Evolutionary conservation across 257 asterid genomes (phyloP), one percentile per base, ranked within the genome.

Genomic region (Phtheirospermum japonicum): DNA sequence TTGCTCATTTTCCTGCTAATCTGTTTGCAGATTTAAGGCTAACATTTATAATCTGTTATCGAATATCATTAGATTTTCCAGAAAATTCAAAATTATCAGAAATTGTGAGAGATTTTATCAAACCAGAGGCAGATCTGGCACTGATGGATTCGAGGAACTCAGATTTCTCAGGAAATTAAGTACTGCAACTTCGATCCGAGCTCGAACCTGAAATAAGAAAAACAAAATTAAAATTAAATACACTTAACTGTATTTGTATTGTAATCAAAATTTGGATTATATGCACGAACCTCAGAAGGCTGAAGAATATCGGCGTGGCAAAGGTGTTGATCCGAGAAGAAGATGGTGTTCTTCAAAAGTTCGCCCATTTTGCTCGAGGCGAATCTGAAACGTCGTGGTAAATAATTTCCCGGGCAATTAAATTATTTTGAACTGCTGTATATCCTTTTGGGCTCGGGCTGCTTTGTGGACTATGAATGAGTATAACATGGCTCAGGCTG

Each of bases 181-280:
- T 67, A 85, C 81, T 11, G 96, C 84, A 34, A 89, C 97, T 80
- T 89, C 97, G 30, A 92, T 89, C 61, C 99, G 80, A 69, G 87
- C 95, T 79, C 91, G 85, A 72, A 85, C 96, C 97, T 89, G 80
- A 66, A 59, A 69, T 18, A 59, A 28, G 8, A 48, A 57, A 54
- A 5, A 19, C 12, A 14, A 0, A 26, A 70, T 12, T 17, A 14
- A 50, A 57, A 33, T 14, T 5, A 40, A 5, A 48, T 3, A 13
- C 26, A 40, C 40, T 14, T 9, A n/a, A n/a, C n/a, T n/a, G n/a
- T n/a, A n/a, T n/a, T n/a, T n/a, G n/a, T n/a, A n/a, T n/a, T n/a
- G n/a, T n/a, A n/a, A 48, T 6, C 0, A 14, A 2, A 0, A 20
- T 9, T 9, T 16, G 30, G 9, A 11, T 39, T 19, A 43, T 1